Conservation (phyloP, 1,284 basidiomycete genomes). For the Sutorius eximius region DNA sequence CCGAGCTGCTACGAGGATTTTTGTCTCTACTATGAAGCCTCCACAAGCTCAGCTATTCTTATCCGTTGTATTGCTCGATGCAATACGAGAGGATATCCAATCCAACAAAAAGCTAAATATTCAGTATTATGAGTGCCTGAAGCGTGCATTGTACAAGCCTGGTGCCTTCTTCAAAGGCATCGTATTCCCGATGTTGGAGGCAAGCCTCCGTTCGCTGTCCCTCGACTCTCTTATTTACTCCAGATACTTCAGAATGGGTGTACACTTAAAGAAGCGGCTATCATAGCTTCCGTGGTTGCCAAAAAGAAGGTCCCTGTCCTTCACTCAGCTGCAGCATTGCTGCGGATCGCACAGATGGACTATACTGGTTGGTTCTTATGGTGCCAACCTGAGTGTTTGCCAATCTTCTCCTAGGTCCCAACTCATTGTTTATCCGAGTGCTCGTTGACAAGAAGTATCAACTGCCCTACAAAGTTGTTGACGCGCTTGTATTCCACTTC, state of each 20-base stretch:
- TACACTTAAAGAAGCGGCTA: slow-evolving; percentile 93
- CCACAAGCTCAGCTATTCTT: slow-evolving; percentile 94
- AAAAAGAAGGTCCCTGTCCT: slow-evolving; percentile 94
- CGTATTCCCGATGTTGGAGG: slow-evolving; percentile 93
- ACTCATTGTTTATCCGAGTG: slow-evolving; percentile 96
- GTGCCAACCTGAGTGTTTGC: background rate
- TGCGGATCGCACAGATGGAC: slow-evolving; percentile 95
- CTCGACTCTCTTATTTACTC: slow-evolving; percentile 2
- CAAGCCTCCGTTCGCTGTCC: slow-evolving; percentile 39
- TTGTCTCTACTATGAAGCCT: slow-evolving; percentile 97
- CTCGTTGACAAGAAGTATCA: slow-evolving; percentile 98
- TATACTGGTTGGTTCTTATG: slow-evolving; percentile 65
- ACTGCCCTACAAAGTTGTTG: slow-evolving; percentile 97
- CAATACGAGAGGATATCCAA: slow-evolving; percentile 87
- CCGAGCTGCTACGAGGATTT: slow-evolving; percentile 91
- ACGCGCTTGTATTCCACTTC: slow-evolving; percentile 97
- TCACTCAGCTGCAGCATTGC: slow-evolving; percentile 93
- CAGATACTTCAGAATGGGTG: slow-evolving; percentile 50
- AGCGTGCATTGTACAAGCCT: slow-evolving; percentile 93
- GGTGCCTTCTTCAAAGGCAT: slow-evolving; percentile 99
- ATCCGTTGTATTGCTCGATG: slow-evolving; percentile 89
- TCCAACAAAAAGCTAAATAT: slow-evolving; percentile 88
- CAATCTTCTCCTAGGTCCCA: slow-evolving; percentile 61
- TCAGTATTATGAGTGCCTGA: slow-evolving; percentile 92
- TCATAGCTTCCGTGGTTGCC: slow-evolving; percentile 89